phyloP scores from a whole-genome alignment of 2,329 filamentous ascomycete genomes.

The Colletotrichum somersetense region DNA sequence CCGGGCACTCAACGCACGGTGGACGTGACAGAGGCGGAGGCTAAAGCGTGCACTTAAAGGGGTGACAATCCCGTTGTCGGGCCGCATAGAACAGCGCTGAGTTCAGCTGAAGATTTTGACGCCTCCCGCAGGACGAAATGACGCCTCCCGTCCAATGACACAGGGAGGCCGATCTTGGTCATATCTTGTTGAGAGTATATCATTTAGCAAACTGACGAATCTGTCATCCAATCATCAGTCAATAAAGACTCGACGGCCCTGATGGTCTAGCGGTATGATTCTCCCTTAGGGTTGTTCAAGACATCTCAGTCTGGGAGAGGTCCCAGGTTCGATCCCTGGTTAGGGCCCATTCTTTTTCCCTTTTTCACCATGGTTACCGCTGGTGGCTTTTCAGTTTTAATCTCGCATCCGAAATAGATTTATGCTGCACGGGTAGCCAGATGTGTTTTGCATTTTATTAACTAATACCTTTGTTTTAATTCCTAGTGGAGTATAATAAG shows the following conservation, averaged over 20 bases:
- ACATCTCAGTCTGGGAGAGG: conserved; percentile 13
- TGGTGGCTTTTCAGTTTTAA: neutral
- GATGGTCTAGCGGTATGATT: conserved; percentile 34
- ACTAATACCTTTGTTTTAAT: neutral
- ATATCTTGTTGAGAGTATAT: neutral
- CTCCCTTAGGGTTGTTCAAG: conserved; percentile 19
- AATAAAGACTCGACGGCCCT: neutral
- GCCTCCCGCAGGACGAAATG: neutral
- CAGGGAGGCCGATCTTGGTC: neutral
- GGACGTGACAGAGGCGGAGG: neutral
- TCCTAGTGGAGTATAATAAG: fast-evolving
- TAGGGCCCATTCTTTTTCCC: conserved; percentile 21
- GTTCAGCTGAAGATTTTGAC: neutral
- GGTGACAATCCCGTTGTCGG: neutral
- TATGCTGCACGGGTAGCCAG: too few relatives aligned
- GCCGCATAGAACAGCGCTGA: neutral
- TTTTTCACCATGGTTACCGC: neutral
- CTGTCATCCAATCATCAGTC: neutral
- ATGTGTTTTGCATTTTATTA: neutral
- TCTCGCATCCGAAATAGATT: neutral
- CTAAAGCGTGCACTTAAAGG: neutral
- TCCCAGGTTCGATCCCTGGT: conserved; percentile 34
- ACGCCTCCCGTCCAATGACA: neutral
- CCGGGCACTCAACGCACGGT: neutral
- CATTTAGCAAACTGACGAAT: fast-evolving